Conservation (phyloP, 2,329 filamentous ascomycete genomes). For the Fusarium irregulare region DNA sequence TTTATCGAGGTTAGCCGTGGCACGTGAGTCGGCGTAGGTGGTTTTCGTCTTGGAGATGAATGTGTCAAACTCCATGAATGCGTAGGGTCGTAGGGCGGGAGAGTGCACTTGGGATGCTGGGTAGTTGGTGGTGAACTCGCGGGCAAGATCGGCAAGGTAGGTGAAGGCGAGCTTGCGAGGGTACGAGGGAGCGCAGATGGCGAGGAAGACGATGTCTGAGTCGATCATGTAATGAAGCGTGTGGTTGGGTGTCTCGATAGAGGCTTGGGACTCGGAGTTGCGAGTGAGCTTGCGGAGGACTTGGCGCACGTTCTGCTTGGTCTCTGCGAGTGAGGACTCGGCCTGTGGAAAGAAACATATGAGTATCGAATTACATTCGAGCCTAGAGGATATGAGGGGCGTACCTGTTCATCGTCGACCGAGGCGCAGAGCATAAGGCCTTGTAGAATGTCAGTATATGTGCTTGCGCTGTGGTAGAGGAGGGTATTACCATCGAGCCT, state of each 20-base stretch:
- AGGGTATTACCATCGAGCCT: constrained; percentile 80
- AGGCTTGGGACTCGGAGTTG: constrained; percentile 90
- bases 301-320: constrained; percentile 91
- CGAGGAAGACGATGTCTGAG: constrained; percentile 87
- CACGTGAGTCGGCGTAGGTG: constrained; percentile 92
- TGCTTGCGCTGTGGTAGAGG: not conserved
- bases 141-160: constrained; percentile 91
- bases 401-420: constrained; percentile 86
- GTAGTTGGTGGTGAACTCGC: constrained; percentile 92
- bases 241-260: constrained; percentile 85
- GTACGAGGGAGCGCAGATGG: constrained; percentile 93
- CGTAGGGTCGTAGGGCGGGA: constrained; percentile 85
- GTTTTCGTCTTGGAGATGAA: constrained; percentile 94
- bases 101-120: constrained; percentile 77
- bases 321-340: constrained; percentile 81
- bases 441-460: constrained; percentile 53
- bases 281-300: constrained; percentile 88
- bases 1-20: constrained; percentile 91
- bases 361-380: not conserved
- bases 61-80: constrained; percentile 97
- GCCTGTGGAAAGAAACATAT: constrained; percentile 52
- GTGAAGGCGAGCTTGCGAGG: constrained; percentile 98
- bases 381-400: constrained; percentile 33
- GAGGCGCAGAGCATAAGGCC: constrained; percentile 95
- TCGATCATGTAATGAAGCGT: constrained; percentile 92